Base-by-base conservation (phyloP, 495 filamentous ascomycete genomes). In the Viridothelium virens region DNA sequence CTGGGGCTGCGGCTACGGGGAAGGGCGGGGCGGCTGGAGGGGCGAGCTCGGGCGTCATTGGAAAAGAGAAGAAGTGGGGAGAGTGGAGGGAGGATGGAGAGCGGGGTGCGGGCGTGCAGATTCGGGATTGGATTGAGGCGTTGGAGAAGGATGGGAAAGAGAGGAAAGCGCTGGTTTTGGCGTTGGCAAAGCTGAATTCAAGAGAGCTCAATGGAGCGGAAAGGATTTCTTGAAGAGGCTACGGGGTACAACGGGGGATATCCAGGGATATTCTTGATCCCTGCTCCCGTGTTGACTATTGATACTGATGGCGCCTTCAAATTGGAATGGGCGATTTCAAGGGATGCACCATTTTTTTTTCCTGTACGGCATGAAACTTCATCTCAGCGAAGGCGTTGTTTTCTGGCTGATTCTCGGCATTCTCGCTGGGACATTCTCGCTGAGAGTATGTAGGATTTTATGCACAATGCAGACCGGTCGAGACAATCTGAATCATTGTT, bases 111-210 rank as follows among this genome's bases (percentile, higher is more conserved):
- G 84, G 82, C 16, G 83, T 91, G n/a, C 87, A 91, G 74, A 76
- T 89, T 61, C 76, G 89, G 33, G 89, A 91, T 75, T 86, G 84
- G 83, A 72, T 90, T 7, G 74, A 77, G 7, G 86, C 82, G 11
- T 78, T 91, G 38, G 88, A 90, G 70, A 75, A 79, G 41, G 85
- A 87, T 68, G 83, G 84, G 3, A 78, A 76, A 69, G 84, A 86
- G 61, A 72, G 72, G 48, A 81, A 74, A 71, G 81, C 82, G 1
- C 64, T 88, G 7, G 82, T 86, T 67, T 75, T 77, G 65, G 80
- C 81, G 2, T 86, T 86, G 69, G 66, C 76, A 48, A 77, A 73
- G 64, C 70, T 87, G 67, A 86, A 86, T 66, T 64, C 65, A n/a
- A 63, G 61, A 31, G 61, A 63, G 4, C n/a, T 11, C 4, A 33